Evolutionary conservation across 2,329 filamentous ascomycete genomes (phyloP).

Genomic region (Elsinoe perseae): DNA sequence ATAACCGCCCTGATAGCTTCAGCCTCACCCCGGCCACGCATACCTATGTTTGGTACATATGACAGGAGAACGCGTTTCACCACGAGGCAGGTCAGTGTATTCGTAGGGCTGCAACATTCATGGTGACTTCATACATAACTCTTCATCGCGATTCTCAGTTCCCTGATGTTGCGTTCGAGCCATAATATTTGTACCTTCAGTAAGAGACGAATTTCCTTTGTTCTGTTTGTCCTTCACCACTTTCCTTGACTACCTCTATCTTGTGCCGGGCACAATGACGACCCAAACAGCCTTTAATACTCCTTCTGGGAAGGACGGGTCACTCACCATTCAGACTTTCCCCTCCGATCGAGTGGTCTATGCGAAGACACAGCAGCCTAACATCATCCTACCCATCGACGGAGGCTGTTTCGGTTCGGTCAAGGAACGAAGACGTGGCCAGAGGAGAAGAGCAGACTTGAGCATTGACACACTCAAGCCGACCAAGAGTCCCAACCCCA

Average conservation of each 20-base stretch:
- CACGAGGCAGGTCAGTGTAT: conserved; percentile 5
- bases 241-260: background rate
- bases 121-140: conserved; percentile 13
- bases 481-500: background rate
- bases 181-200: conserved; percentile 17
- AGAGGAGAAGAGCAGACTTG: conserved; percentile 1
- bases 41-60: conserved; percentile 2
- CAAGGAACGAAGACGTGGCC: conserved; percentile 4
- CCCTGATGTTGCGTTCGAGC: conserved; percentile 22
- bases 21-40: conserved; percentile 2
- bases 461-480: background rate
- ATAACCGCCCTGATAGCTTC: background rate
- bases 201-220: conserved; percentile 14
- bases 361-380: conserved; percentile 9
- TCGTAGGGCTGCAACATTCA: conserved; percentile 9
- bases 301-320: conserved; percentile 8
- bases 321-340: conserved; percentile 10
- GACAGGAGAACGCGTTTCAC: conserved; percentile 13
- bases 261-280: conserved; percentile 10
- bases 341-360: conserved; percentile 1
- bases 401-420: conserved; percentile 9
- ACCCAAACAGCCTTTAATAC: conserved; percentile 3
- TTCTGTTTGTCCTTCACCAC: background rate
- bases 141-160: conserved; percentile 15
- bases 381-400: conserved; percentile 11